Base-by-base conservation (phyloP, 169 alveolate species). In the Cryptosporidium viatorum region DNA sequence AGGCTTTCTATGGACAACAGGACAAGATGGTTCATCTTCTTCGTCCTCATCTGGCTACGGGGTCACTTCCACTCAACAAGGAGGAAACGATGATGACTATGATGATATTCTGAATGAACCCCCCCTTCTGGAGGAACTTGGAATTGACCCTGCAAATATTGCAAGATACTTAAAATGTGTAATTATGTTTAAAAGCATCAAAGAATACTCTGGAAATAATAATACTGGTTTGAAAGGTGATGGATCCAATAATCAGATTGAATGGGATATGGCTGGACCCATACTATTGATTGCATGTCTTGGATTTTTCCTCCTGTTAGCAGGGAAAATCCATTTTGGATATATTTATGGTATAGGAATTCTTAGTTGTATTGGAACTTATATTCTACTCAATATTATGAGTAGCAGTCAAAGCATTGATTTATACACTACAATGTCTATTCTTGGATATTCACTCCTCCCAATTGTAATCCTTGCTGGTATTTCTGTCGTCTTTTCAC, bases 271-370 rank as follows among this genome's bases (percentile, higher is more conserved):
- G 89, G 89, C 93, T 7, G 95, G 95, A 3, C 95, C 95, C 5
- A 85, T 93, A 10, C 62, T 93, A 50, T 91, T 93, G 2, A 89
- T 92, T 67, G 85, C 91, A 60, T 86, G 92, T 80, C 85, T 93
- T 71, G 95, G 94, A 33, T 91, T 92, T 85, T 86, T 87, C 84
- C 85, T 92, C 60, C 91, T 91, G 48, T 86, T 93, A 39, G 94
- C 93, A 67, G 93, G 93, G 60, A 93, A 94, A 91, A 93, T 92
- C 8, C 91, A 92, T 74, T 94, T 94, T 71, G 95, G 96, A 65
- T 93, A 93, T 65, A 91, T 94, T 35, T 94, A 94, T 86, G 95
- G 95, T 7, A 86, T 94, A 33, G 92, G 94, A 21, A 87, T 94
- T 65, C 85, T 92, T 35, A 94, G 96, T 45, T 92, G 95, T 69